Conservation (phyloP, 345 rosid genomes). For the Gossypium sturtianum region DNA sequence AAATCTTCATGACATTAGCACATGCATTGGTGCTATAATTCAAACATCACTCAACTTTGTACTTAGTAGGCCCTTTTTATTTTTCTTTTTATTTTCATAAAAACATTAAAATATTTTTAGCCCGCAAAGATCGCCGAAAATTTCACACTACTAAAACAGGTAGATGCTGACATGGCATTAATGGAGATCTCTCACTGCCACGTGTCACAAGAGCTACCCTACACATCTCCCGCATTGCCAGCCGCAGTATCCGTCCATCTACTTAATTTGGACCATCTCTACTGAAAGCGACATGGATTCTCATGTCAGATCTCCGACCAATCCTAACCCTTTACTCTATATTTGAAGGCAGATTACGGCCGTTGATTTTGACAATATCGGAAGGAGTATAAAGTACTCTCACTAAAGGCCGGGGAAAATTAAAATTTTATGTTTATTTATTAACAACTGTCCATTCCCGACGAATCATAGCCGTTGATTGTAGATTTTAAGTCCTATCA, state of each 20-base stretch:
- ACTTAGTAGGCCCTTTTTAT: neutral
- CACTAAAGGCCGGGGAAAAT: no score
- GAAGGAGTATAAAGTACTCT: neutral
- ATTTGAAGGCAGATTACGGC: neutral
- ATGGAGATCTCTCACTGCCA: constrained; percentile 12
- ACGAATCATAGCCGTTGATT: neutral
- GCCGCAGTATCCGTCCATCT: constrained; percentile 29
- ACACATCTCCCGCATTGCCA: constrained; percentile 26
- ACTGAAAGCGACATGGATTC: constrained; percentile 26
- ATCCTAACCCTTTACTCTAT: constrained; percentile 15
- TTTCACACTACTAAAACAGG: constrained; percentile 6
- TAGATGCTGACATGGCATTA: constrained; percentile 21
- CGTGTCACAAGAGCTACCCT: neutral
- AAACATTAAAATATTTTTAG: neutral
- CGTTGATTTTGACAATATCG: constrained; percentile 11
- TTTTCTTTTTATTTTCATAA: neutral
- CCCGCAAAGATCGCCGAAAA: constrained; percentile 40
- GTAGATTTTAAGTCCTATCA: neutral
- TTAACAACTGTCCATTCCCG: neutral
- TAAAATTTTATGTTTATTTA: no score
- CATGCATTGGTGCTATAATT: constrained; percentile 41
- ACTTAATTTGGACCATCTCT: constrained; percentile 8
- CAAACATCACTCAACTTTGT: constrained; percentile 21
- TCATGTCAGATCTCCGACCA: neutral
- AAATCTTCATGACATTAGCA: constrained; percentile 26